These are phyloP conservation scores for Aegilops longissima DNA, from an alignment of 176 grass and related monocot species.

Conservation along the genomic window DNA sequence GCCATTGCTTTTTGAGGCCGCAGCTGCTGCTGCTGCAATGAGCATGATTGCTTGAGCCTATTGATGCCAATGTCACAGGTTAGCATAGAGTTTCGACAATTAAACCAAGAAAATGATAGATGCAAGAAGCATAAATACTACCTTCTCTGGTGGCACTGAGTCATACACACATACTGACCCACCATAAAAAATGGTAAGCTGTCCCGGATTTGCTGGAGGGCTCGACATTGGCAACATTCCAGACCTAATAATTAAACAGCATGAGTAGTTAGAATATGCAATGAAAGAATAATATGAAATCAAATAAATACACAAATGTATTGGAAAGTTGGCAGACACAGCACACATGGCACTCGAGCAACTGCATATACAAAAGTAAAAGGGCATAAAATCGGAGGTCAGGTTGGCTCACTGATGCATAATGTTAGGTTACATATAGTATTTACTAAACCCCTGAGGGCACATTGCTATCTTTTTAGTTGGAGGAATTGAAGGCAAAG, in stretches of 20 bases:
- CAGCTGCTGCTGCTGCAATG: conserved; percentile 64
- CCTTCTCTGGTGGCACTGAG: conserved; percentile 78
- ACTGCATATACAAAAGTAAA: neutral
- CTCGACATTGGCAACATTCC: conserved; percentile 39
- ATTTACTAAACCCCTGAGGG: neutral
- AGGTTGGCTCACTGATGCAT: neutral
- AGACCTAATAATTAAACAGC: conserved; percentile 42
- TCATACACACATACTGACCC: conserved; percentile 88
- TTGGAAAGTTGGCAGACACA: neutral
- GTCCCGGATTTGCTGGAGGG: conserved; percentile 35
- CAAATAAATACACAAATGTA: neutral
- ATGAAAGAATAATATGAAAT: conserved; percentile 3
- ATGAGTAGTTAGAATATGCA: conserved; percentile 28
- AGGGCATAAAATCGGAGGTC: neutral
- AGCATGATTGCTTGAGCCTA: conserved; percentile 98
- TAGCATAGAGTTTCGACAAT: conserved; percentile 4
- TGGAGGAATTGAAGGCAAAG: neutral
- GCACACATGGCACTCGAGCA: neutral
- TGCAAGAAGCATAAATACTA: conserved; percentile 25
- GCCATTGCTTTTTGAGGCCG: conserved; percentile 36
- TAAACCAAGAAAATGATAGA: neutral
- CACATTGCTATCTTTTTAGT: neutral
- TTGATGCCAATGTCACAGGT: conserved; percentile 24
- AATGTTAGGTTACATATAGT: neutral
- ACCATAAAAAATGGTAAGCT: conserved; percentile 89